phyloP scores from a whole-genome alignment of 768 basidiomycete genomes.

The Lanmaoa rubissima region DNA sequence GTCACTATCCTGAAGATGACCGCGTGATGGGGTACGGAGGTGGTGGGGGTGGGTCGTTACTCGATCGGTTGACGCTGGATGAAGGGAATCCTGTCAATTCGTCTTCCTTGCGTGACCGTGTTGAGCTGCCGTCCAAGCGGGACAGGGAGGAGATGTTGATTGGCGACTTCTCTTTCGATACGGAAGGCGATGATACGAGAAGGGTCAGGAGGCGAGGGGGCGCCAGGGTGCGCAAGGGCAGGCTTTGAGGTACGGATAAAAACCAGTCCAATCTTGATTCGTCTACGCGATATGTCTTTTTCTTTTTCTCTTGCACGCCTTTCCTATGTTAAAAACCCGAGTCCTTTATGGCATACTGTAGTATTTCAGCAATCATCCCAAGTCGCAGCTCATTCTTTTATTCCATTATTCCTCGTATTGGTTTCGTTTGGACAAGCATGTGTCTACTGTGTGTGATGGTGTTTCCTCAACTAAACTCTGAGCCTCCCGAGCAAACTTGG shows the following conservation, averaged over 20 bases:
- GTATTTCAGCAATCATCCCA: background rate
- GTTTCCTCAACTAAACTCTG: background rate
- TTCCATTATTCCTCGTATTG: constrained; percentile 22
- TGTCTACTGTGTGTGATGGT: background rate
- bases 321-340: background rate
- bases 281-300: background rate
- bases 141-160: constrained; percentile 29
- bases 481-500: constrained; percentile 14
- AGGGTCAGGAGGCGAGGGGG: constrained; percentile 25
- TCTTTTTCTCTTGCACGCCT: background rate
- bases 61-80: constrained; percentile 38
- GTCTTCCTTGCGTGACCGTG: constrained; percentile 36
- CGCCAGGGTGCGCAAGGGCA: constrained; percentile 20
- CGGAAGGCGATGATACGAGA: constrained; percentile 24
- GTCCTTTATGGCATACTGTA: constrained; percentile 4
- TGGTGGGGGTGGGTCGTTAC: constrained; percentile 32
- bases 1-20: constrained; percentile 18
- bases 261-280: background rate
- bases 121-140: constrained; percentile 37
- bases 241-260: constrained; percentile 8
- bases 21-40: background rate
- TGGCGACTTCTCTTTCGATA: constrained; percentile 10
- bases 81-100: constrained; percentile 10
- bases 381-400: constrained; percentile 11
- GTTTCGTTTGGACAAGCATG: constrained; percentile 6